These are phyloP conservation scores for Oryza punctata DNA, from an alignment of 176 grass and related monocot species.

Conservation along the genomic window DNA sequence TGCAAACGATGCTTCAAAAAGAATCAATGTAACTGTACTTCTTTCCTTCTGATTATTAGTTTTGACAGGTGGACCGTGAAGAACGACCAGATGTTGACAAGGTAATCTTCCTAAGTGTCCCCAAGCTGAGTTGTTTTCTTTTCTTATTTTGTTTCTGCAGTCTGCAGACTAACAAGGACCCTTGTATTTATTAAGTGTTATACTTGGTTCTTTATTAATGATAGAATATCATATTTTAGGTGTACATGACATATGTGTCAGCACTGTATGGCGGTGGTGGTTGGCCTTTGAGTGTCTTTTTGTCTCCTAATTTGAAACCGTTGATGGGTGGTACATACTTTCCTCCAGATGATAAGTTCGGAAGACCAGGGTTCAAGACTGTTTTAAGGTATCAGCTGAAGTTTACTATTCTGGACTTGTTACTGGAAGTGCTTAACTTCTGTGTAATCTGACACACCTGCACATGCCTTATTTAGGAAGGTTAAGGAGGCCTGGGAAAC, in stretches of 20 bases:
- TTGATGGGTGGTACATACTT: conserved; percentile 99
- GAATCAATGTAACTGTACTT: conserved; percentile 7
- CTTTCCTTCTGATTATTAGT: conserved; percentile 59
- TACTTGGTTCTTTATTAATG: neutral
- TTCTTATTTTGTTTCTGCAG: neutral
- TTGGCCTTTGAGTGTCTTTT: conserved; percentile 93
- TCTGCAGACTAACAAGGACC: neutral
- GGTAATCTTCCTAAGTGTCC: conserved; percentile 43
- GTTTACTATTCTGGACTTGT: neutral
- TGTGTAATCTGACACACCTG: neutral
- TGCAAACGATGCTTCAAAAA: neutral
- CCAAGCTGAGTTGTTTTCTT: neutral
- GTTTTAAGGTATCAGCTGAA: conserved; percentile 64
- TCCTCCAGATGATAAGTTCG: conserved; percentile 90
- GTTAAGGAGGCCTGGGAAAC: conserved; percentile 94
- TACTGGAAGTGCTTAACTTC: neutral
- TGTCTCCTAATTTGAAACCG: conserved; percentile 82
- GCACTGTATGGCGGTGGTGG: conserved; percentile 86
- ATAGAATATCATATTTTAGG: conserved; percentile 46
- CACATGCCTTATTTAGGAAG: conserved; percentile 51
- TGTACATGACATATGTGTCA: conserved; percentile 94
- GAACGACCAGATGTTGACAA: conserved; percentile 98
- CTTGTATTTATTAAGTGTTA: neutral
- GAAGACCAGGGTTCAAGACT: conserved; percentile 93
- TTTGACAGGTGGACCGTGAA: conserved; percentile 93